phyloP scores from a whole-genome alignment of 169 alveolate species.

The Plasmodium knowlesi region DNA sequence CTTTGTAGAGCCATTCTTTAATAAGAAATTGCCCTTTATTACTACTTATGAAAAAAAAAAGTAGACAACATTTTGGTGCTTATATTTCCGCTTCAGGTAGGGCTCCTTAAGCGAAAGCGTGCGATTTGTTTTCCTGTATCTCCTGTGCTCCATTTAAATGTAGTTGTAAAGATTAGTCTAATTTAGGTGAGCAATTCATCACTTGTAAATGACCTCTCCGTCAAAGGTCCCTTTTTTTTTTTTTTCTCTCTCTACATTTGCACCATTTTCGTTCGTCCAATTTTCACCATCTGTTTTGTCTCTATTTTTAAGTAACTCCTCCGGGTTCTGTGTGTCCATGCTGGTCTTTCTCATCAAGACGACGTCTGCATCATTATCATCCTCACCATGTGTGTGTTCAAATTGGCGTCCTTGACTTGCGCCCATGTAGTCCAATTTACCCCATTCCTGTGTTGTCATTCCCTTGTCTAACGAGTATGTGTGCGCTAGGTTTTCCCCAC shows the following conservation, averaged over 20 bases:
- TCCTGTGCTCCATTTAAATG: background rate
- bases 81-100: background rate
- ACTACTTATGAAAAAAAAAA: background rate
- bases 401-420: background rate
- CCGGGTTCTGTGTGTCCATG: background rate
- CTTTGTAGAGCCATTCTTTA: background rate
- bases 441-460: background rate
- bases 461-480: background rate
- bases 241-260: background rate
- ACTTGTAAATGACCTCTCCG: background rate
- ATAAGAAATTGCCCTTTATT: background rate
- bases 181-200: background rate
- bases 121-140: background rate
- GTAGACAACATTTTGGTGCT: background rate
- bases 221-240: background rate
- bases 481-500: background rate
- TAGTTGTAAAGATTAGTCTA: background rate
- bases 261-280: no score
- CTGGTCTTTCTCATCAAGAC: background rate
- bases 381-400: background rate
- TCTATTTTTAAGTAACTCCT: background rate
- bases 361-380: background rate
- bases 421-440: background rate
- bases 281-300: background rate
- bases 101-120: background rate